Percentiles rank a stretch among this genome's conserved stretches.
Evolutionary conservation across 179 eudicot genomes (phyloP).

Genomic region (Monotropa hypopitys): DNA sequence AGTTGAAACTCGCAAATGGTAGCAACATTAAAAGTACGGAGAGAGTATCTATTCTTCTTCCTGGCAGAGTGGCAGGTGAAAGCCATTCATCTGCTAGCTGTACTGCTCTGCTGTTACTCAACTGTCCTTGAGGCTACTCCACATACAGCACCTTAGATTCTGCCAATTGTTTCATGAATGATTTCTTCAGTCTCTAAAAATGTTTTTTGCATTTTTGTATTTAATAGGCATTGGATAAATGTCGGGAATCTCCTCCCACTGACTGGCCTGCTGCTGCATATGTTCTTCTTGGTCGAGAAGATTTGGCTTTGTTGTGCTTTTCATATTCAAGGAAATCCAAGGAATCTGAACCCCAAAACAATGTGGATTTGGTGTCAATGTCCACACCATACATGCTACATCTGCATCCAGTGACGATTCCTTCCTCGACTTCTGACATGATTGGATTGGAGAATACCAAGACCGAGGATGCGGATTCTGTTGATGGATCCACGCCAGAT

Average conservation of each 20-base stretch:
- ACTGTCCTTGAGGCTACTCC: not conserved
- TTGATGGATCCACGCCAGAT: constrained; percentile 57
- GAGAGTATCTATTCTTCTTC: not conserved
- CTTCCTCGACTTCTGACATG: constrained; percentile 62
- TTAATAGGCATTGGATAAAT: constrained; percentile 66
- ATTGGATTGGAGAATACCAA: constrained; percentile 40
- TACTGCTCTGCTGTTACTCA: not conserved
- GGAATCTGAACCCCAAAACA: constrained; percentile 47
- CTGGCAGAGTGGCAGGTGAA: not conserved
- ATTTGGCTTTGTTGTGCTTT: constrained; percentile 62
- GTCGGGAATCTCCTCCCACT: constrained; percentile 94
- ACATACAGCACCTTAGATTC: not conserved
- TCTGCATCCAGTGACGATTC: constrained; percentile 76
- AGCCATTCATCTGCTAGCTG: not conserved
- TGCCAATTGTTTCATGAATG: constrained; percentile 4
- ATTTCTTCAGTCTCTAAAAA: not conserved
- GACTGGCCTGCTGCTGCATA: constrained; percentile 99
- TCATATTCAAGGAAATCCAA: constrained; percentile 37
- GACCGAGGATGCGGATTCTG: constrained; percentile 57
- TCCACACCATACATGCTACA: constrained; percentile 91
- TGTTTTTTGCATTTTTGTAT: not conserved
- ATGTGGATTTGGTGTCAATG: constrained; percentile 52
- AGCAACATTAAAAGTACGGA: not conserved
- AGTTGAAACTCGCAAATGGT: not conserved
- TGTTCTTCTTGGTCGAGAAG: constrained; percentile 96